Conservation (phyloP, 495 filamentous ascomycete species). For the Cenococcum geophilum region DNA sequence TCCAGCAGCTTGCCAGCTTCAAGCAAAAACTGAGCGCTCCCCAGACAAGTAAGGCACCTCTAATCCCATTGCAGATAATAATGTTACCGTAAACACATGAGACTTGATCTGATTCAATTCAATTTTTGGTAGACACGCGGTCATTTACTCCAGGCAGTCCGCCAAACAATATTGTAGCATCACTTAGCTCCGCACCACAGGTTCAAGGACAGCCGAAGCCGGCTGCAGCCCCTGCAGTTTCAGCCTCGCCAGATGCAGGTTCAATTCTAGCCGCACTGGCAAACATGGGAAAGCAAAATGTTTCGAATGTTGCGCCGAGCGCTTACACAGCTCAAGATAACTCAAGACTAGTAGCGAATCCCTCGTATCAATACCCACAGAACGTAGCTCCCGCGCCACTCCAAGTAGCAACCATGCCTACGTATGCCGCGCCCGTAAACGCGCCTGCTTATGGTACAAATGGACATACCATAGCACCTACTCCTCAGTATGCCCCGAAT, state of each 20-base stretch:
- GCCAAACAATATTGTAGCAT: slow-evolving; percentile 12
- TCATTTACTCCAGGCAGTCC: slow-evolving; percentile 24
- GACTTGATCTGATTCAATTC: slow-evolving; percentile 2
- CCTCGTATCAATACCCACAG: slow-evolving; percentile 13
- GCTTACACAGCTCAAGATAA: slow-evolving; percentile 10
- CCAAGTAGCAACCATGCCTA: slow-evolving; percentile 13
- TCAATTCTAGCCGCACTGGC: slow-evolving; percentile 35
- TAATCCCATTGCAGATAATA: not conserved
- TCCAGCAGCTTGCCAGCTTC: slow-evolving; percentile 73
- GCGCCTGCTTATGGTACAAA: slow-evolving; percentile 4
- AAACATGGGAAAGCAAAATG: slow-evolving; percentile 24
- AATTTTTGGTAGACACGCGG: slow-evolving; percentile 9
- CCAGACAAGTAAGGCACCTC: slow-evolving; percentile 28
- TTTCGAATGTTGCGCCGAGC: not conserved
- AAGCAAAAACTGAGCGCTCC: slow-evolving; percentile 71
- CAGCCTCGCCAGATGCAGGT: slow-evolving; percentile 25
- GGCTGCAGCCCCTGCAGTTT: slow-evolving; percentile 9
- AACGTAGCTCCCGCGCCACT: slow-evolving; percentile 6
- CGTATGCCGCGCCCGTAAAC: slow-evolving; percentile 8
- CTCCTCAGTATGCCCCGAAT: slow-evolving; percentile 1
- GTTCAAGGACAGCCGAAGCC: slow-evolving; percentile 1
- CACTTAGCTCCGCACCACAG: slow-evolving; percentile 10
- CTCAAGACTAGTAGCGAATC: slow-evolving; percentile 5
- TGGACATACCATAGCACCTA: slow-evolving; percentile 4
- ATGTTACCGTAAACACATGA: not conserved